These are phyloP conservation scores for Leucocoprinus birnbaumii DNA, from an alignment of 768 basidiomycete genomes.

Conservation along the genomic window DNA sequence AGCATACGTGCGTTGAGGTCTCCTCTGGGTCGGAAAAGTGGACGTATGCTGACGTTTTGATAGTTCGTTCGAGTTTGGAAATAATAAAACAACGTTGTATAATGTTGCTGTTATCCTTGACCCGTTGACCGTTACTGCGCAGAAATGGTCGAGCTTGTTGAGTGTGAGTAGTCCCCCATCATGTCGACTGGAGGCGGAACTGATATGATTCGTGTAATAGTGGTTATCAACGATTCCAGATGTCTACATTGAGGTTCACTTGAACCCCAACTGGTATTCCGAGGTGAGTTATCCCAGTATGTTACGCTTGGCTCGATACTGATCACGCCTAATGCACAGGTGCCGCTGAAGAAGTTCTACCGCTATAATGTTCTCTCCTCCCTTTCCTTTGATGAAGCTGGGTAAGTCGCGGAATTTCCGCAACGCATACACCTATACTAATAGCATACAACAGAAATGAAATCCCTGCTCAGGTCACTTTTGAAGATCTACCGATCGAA, in stretches of 20 bases:
- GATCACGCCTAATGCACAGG: conserved; percentile 37
- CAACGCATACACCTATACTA: background rate
- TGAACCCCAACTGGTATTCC: conserved; percentile 64
- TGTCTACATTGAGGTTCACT: conserved; percentile 69
- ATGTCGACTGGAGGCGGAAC: too few species aligned
- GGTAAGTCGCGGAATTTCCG: conserved; percentile 43
- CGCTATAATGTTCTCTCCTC: conserved; percentile 64
- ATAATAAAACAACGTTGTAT: conserved; percentile 62
- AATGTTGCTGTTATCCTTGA: conserved; percentile 76
- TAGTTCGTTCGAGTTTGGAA: conserved; percentile 71
- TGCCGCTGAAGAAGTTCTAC: conserved; percentile 93
- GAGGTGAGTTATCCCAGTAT: conserved; percentile 55
- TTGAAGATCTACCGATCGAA: conserved; percentile 73
- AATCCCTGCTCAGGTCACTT: conserved; percentile 52
- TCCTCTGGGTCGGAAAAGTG: conserved; percentile 2
- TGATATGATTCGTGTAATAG: conserved; percentile 26
- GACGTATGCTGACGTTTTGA: background rate
- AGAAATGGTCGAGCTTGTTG: conserved; percentile 82
- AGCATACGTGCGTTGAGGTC: conserved; percentile 57
- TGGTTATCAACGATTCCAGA: conserved; percentile 66
- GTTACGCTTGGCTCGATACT: background rate
- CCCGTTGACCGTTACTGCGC: conserved; percentile 80
- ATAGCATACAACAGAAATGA: conserved; percentile 44
- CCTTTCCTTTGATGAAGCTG: conserved; percentile 62
- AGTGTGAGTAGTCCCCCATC: conserved; percentile 43